Base-by-base conservation (phyloP, 2,329 filamentous ascomycete genomes). In the Myotisia sp. region DNA sequence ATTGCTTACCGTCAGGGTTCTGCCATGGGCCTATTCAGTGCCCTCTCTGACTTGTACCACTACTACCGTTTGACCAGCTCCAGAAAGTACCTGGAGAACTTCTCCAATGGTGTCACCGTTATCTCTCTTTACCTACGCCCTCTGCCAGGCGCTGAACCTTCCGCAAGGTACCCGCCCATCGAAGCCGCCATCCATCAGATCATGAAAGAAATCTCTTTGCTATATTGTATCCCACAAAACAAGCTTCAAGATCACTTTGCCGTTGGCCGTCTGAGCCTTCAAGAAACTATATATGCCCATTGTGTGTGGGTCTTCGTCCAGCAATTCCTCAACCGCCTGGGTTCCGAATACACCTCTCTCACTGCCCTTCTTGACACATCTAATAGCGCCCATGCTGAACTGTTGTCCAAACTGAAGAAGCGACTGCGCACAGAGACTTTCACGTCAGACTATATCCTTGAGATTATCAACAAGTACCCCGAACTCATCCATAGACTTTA, bases 211-310 rank as follows among this genome's bases (percentile, higher is more conserved):
- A 79, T 93, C 33, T 95, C 90, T 2, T 71, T 98, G 38, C 69
- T 98, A 12, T 98, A 95, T 73, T 98, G 90, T 58, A 80, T 98
- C 46, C 90, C 90, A 9, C 87, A 92, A 59, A 98, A 93, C 69
- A 90, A 86, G 60, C 84, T 98, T 57, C 87, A 94, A 60, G 66
- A 70, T 38, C 74, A 93, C 47, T 98, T 98, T 58, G 81, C 82
- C 33, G 76, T 73, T 10, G 86, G 86, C 32, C 73, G 79, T 47
- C 68, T 98, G 44, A 94, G 86, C 53, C 68, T 98, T 33, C 90
- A 98, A 58, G 90, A 98, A 63, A 86, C 87, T 8, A 85, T 94
- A 50, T 98, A 98, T 55, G 86, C 85, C 18, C 90, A 98, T 63
- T 93, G 83, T 54, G 83, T 92, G 5, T 94, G 87, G 82, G 85